Base-by-base conservation (phyloP, 2,329 filamentous ascomycete species). In the Colletotrichum tropicicola region DNA sequence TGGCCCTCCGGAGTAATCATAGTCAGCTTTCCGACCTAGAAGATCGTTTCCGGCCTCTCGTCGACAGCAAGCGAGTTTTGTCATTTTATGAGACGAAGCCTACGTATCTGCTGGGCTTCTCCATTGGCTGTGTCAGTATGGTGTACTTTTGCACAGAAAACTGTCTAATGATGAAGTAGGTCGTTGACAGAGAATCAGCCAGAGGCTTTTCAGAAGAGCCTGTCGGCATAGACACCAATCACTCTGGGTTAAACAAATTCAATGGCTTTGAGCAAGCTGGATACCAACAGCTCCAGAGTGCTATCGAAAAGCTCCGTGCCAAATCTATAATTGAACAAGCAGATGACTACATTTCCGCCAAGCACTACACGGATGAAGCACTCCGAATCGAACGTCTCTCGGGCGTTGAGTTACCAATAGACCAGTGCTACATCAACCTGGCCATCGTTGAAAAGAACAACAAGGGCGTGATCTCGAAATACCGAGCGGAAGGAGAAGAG, bases 391-490 rank as follows among this genome's bases (percentile, higher is more conserved):
- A 76, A 67, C 72, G 76, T 17, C 72, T 80, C 27, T 79, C 75
- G 6, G 76, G 76, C 30, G 69, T 74, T 0, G 5, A 5, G 10
- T 64, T 80, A 27, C 21, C 69, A 3, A 77, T 80, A 70, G 68
- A 76, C 27, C 71, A 74, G 37, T 80, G 76, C 66, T 80, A 80
- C 48, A 79, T 80, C 65, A 80, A 81, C 63, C 75, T 80, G 21
- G 72, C 71, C 48, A 71, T 79, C n/a, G 59, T 80, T 23, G 70
- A 78, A 65, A 61, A 73, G 35, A 19, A 13, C 37, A n/a, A n/a
- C 23, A 44, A 15, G n/a, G 6, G 21, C 9, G n/a, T 43, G 5
- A 17, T 13, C 6, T 6, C n/a, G 7, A 10, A 6, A 19, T 5
- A 23, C 4, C 9, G 13, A 6, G 12, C 5, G 23, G 23, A 27